Evolutionary conservation across 805 yeast genomes (phyloP), one percentile per base, ranked within the genome.

Genomic region (Blastobotrys parvus): DNA sequence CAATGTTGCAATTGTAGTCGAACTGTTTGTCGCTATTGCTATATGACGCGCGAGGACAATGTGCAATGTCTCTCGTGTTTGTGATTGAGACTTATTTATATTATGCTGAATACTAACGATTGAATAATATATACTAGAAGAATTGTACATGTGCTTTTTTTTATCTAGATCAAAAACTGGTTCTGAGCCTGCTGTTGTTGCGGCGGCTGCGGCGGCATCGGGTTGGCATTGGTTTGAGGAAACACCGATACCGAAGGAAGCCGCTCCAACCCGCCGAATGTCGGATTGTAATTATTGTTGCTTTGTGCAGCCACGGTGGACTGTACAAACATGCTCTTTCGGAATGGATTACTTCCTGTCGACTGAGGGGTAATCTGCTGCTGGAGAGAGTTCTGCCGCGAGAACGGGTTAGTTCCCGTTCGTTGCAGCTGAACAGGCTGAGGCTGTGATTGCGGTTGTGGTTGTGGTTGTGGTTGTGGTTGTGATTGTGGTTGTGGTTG

Each of bases 231-330:
- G 6, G 84, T 78, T 51, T 78, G 78, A 0, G 85, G 86, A 53
- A 80, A 82, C 6, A 80, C 83, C 2, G 87, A 75, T 3, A 74
- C 63, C 0, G 88, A 81, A 7, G 80, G 80, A 35, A 81, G 59
- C 40, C 66, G 65, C 55, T 82, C 89, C 46, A 79, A 68, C 0
- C 89, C 90, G 3, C 89, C 90, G 27, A 86, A 82, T 1, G 87
- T 80, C 2, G 77, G 72, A 54, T 76, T 82, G 50, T 41, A 57
- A 47, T 44, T 52, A 44, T 40, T 48, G 37, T 46, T 44, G 43
- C 50, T 47, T 47, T 45, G 32, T 23, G 32, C 39, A n/a, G 43
- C 41, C 25, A 33, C 25, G 41, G 55, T 27, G 10, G 35, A 34
- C 45, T 62, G 47, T 2, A 39, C 35, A 16, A 47, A 16, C 66